Evolutionary conservation across 2,329 filamentous ascomycete species (phyloP), one percentile per base, ranked within the genome.

Genomic region (Chalara sp.): DNA sequence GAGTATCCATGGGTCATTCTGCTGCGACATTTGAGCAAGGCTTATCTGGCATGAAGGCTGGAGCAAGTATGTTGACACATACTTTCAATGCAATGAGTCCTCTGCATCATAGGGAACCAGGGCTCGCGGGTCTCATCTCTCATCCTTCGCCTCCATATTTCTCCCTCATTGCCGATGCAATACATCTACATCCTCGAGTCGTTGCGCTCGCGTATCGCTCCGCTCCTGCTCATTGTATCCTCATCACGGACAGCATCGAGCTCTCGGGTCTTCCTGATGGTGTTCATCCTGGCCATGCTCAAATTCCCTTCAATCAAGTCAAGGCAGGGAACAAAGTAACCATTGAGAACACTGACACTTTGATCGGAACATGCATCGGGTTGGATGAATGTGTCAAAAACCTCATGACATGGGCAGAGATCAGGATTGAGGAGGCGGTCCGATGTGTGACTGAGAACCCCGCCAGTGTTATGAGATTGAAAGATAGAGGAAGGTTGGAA

Each of bases 191-290:
- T 55, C 75, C 76, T 1, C 62, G 65, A 12, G 70, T 78, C 1
- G 68, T 75, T 0, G 70, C 70, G 0, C 65, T 80, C 32, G 70
- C 78, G 4, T 72, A 76, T 60, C 68, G 70, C 28, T 62, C 72
- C 2, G 71, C 72, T 32, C 74, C 74, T 1, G 54, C 61, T 11
- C 71, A 72, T 52, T 72, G 73, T 53, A 75, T 80, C 45, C 62
- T 78, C 44, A 71, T 79, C 52, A 79, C 76, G 1, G 77, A 80
- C 61, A 72, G 68, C 48, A 76, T 78, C 56, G 76, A 80, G 58
- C 69, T 80, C 3, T 73, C 74, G 7, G 75, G 74, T 6, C 65
- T 79, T 1, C 67, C 70, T 0, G 73, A 80, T 48, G 76, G 76
- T 1, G 67, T 70, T 0, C 73, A 80, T 53, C 72, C 74, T 0